Base-by-base conservation (phyloP, 2,329 filamentous ascomycete genomes). In the Fusarium setosum region DNA sequence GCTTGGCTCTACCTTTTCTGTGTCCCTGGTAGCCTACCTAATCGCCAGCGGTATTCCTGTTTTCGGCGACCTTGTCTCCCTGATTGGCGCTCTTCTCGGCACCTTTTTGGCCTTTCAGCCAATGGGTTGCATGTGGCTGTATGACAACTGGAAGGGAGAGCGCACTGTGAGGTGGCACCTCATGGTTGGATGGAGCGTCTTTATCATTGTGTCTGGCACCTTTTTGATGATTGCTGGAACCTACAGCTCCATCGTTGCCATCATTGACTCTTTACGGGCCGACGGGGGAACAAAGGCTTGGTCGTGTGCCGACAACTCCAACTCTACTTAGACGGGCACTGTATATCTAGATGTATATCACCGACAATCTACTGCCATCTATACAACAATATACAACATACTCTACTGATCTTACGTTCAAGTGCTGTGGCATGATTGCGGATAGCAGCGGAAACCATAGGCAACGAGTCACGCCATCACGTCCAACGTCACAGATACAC, bases 161-260 rank as follows among this genome's bases (percentile, higher is more conserved):
- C 55, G n/a, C 5, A 32, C 41, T 3, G 2, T 35, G 2, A 37
- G 20, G 10, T 59, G 55, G 55, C 40, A 42, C 17, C 9, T 55
- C 10, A 42, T 29, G 37, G 50, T 59, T 21, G 49, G 17, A 17
- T 59, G 52, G 55, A 12, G 42, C 18, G 31, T 62, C 24, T 58
- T 58, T 23, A 18, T 61, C 5, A 53, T 61, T 17, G 26, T 53
- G 3, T 56, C 56, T 9, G 67, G 67, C 4, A 63, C 61, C 0
- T 83, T 82, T 59, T 55, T 82, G 6, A 82, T 78, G 73, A 66
- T 82, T 50, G 77, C 73, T 10, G 81, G 81, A 3, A 82, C 80
- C 0, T 83, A 82, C 50, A 80, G 80, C 3, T 79, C 79, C 4
- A 66, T 83, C 7, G 69, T 80, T 12, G 72, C 65, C 13, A 67